These are phyloP conservation scores for Collybia mongolica DNA, from an alignment of 768 basidiomycete species.

Conservation along the genomic window DNA sequence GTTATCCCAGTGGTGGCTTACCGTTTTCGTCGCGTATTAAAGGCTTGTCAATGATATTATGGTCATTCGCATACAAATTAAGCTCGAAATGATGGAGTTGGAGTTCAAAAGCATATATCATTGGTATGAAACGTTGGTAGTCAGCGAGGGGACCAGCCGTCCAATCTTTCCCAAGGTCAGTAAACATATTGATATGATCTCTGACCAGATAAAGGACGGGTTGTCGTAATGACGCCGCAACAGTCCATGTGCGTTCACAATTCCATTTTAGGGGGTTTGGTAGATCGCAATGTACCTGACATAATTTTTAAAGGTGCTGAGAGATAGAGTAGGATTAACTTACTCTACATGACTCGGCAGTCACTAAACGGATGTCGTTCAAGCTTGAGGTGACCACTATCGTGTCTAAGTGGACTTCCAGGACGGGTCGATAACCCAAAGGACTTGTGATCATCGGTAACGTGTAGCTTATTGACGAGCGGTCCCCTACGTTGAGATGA, in stretches of 20 bases:
- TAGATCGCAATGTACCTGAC: conserved; percentile 67
- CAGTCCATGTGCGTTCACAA: conserved; percentile 72
- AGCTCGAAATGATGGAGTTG: conserved; percentile 75
- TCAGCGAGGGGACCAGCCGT: conserved; percentile 77
- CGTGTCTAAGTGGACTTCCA: conserved; percentile 83
- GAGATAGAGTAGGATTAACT: conserved; percentile 4
- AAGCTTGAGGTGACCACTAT: conserved; percentile 80
- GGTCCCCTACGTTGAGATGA: conserved; percentile 71
- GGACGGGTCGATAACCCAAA: conserved; percentile 72
- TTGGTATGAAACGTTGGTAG: conserved; percentile 83
- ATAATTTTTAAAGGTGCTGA: not conserved
- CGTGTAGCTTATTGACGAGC: conserved; percentile 82
- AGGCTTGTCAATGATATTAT: conserved; percentile 94
- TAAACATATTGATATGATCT: conserved; percentile 93
- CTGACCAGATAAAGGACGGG: conserved; percentile 79
- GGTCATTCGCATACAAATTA: conserved; percentile 88
- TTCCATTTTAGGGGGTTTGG: conserved; percentile 87
- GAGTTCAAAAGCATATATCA: conserved; percentile 68
- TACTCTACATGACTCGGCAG: conserved; percentile 79
- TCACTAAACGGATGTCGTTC: conserved; percentile 80
- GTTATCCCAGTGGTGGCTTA: conserved; percentile 25
- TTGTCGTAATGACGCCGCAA: conserved; percentile 68
- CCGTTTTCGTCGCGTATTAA: conserved; percentile 82
- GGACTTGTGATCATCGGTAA: conserved; percentile 77
- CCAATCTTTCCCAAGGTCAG: conserved; percentile 94